Evolutionary conservation across 805 yeast genomes (phyloP), one percentile per base, ranked within the genome.

Genomic region (Brettanomyces anomalus): DNA sequence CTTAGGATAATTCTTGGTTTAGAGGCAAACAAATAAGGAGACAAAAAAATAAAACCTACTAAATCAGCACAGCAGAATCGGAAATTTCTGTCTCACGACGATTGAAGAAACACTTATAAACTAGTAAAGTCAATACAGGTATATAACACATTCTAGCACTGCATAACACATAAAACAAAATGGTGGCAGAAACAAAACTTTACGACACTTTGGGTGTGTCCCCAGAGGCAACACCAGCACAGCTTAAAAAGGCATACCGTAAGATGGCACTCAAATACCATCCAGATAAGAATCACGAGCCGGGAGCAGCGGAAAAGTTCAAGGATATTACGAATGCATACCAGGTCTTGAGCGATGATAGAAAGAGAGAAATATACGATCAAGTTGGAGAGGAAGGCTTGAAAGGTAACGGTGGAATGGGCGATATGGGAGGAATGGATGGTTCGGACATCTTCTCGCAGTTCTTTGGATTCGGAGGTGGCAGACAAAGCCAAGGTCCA

Each of bases 231-330:
- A 62, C 76, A 26, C 90, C 81, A 39, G 58, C 71, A 36, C 87
- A 83, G 65, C 76, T 84, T 61, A 84, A 83, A 64, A 84, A 84
- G 57, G 90, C 89, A 24, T 84, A 84, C 67, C 78, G 90, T 73
- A 75, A 81, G 56, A 75, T 84, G 36, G 94, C 94, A 16, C 71
- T 84, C 56, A 84, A 80, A 57, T 80, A 72, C 64, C 94, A 84
- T 62, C 94, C 94, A 50, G 94, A 84, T 67, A 84, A 84, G 68
- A 79, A 79, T 57, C 79, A 87, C 44, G 72, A 81, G 15, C 88
- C 84, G 42, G 97, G 89, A 64, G 96, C 95, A 14, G 93, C 94
- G 42, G 97, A 90, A 60, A 88, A 85, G 67, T 90, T 90, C 66
- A 90, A 90, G 66, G 96, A 87, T 61, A 74, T 87, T 56, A 80